Evolutionary conservation across 768 basidiomycete species (phyloP), one percentile per base, ranked within the genome.

Genomic region (Boletus rex-veris): DNA sequence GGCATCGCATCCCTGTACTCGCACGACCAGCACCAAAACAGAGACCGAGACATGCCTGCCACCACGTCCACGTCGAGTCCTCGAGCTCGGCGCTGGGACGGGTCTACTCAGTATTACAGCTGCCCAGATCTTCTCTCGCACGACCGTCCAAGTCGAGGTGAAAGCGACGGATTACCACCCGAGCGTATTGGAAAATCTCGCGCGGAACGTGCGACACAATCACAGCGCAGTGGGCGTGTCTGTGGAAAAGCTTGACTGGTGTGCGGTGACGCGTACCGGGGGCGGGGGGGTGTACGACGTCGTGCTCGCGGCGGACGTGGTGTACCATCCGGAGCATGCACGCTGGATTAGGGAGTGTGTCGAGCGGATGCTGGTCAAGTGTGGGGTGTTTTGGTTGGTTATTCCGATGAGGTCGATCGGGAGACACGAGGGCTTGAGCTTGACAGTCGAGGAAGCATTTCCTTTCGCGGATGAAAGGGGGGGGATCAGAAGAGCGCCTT

Each of bases 11-110:
- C 14, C 24, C 15, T 40, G 46, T 15, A 15, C 41, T 2, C 30
- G 31, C 18, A 5, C 24, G 3, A 5, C 37, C 24, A 15, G 16
- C 26, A 11, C 2, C 8, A 5, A 7, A 36, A 6, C 31, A 10
- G 36, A 36, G 16, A 31, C 28, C 14, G 19, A n/a, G 28, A 8
- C 33, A 12, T 24, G n/a, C 35, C 35, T 11, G 35, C 14, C 16
- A 42, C 36, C 18, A 7, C 53, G 80, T 2, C 73, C 18, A 7
- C 53, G 80, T 2, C 73, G 81, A 3, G 63, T 92, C 12, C 77
- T 93, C 40, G 90, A 94, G 68, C 78, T 94, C n/a, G 90, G 91
- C 6, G 88, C 89, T 0, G 91, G 91, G 4, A 93, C 91, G 0
- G 91, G 91, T 5, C 72, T 92, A 50, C 77, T 92, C n/a, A 88